Percentiles rank a stretch among this genome's conserved stretches.
phyloP scores from a whole-genome alignment of 148 eudicot genomes.

The Cornus suecica region DNA sequence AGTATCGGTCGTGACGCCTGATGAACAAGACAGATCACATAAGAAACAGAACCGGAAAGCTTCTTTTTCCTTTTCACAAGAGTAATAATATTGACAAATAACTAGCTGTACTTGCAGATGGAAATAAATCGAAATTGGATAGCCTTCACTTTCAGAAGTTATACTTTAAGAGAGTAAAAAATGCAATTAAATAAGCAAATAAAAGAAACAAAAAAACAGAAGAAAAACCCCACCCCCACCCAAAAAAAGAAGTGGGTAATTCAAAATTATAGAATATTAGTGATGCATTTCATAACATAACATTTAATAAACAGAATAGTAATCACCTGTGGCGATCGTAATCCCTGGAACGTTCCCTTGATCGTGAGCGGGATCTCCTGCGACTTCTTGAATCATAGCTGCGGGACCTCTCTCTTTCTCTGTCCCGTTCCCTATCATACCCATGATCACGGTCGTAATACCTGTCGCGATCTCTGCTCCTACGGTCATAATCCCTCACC shows the following conservation, averaged over 20 bases:
- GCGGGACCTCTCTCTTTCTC: slow-evolving; percentile 70
- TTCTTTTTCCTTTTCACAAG: too few species aligned
- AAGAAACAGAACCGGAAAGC: neutral
- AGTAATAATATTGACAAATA: too few species aligned
- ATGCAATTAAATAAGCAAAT: neutral
- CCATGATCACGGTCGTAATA: slow-evolving; percentile 56
- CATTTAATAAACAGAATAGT: neutral
- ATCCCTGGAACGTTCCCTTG: slow-evolving; percentile 74
- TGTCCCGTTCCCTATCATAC: slow-evolving; percentile 52
- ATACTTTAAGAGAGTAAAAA: too few species aligned
- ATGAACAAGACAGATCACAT: neutral
- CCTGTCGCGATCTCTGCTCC: slow-evolving; percentile 76
- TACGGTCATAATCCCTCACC: slow-evolving; percentile 56
- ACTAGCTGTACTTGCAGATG: too few species aligned
- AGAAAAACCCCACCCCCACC: too few species aligned
- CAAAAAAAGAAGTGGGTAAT: too few species aligned
- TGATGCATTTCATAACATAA: neutral
- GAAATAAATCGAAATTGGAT: neutral
- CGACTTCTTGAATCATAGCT: slow-evolving; percentile 77
- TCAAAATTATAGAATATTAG: too few species aligned
- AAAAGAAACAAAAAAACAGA: neutral
- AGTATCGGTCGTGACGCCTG: neutral
- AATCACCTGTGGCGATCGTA: slow-evolving; percentile 79
- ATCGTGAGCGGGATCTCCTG: slow-evolving; percentile 82
- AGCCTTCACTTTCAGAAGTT: neutral